Base-by-base conservation (phyloP, 2,329 filamentous ascomycete genomes). In the Thelonectria rubi region DNA sequence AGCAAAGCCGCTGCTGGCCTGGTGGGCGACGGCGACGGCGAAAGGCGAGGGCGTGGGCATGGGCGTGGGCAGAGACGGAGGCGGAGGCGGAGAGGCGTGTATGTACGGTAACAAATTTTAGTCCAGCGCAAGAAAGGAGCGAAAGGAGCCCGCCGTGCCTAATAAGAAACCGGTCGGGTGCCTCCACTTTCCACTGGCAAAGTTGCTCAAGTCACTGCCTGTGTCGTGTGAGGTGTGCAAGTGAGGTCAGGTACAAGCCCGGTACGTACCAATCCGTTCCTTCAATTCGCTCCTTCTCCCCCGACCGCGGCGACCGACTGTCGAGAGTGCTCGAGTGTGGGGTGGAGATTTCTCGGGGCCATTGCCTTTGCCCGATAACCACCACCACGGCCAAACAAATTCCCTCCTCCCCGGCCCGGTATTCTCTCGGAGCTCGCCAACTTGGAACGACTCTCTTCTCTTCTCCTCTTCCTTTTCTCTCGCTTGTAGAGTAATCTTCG, bases 341-440 rank as follows among this genome's bases (percentile, higher is more conserved):
- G 34, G 39, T 54, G 64, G 65, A 59, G 53, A 55, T 45, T 65
- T 69, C 65, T 69, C 59, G 60, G 57, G 67, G 26, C 47, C 47
- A 18, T 49, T 34, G 47, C 26, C 47, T 34, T 50, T 11, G 47
- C 21, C 46, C 39, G 47, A 69, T 61, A 51, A 56, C 55, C 63
- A 69, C 68, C 62, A 69, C 66, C 68, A 69, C 59, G 53, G 45
- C 45, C 20, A 30, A 68, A 66, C 56, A 72, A 72, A 71, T 71
- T 69, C 70, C 69, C 69, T 72, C 69, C 69, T 72, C 69, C 58
- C 69, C 63, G 65, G 66, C 57, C 68, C 68, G 68, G 69, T 70
- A 68, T 72, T 72, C 63, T 60, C 63, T 71, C 67, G 68, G 65
- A 62, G 64, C 59, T 72, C 66, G 63, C 67, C 67, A 70, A 55